A percentile compares a stretch with the other conserved stretches of the same genome.
These are phyloP conservation scores for Saccharomycopsis synnaedendra DNA, from an alignment of 805 yeast genomes.

Conservation along the genomic window DNA sequence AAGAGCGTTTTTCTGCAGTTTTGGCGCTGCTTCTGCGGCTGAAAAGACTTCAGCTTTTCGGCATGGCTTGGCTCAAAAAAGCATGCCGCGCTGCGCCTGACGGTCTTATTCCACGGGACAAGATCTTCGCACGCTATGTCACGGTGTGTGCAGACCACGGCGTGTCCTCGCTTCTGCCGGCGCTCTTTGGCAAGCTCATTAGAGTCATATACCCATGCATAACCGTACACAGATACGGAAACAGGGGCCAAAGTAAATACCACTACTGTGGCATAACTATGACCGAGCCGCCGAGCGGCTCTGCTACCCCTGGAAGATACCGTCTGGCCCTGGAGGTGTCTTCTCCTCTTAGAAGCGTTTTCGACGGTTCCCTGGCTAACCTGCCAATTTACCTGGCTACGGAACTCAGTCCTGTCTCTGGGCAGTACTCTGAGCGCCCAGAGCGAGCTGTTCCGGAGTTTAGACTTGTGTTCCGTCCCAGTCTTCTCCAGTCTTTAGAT, in stretches of 20 bases:
- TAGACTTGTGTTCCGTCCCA: background rate
- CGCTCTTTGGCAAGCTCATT: constrained; percentile 67
- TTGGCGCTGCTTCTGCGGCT: constrained; percentile 9
- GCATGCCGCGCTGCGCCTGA: constrained; percentile 40
- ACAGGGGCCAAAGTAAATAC: constrained; percentile 69
- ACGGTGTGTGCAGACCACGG: constrained; percentile 42
- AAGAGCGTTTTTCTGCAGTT: no score
- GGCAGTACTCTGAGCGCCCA: background rate
- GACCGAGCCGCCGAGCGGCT: background rate
- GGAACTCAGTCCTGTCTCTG: constrained; percentile 8
- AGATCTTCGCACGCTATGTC: constrained; percentile 58
- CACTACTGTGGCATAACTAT: constrained; percentile 66
- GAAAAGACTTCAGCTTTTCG: constrained; percentile 54
- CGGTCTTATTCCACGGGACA: constrained; percentile 51
- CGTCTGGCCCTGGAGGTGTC: constrained; percentile 11
- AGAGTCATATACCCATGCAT: constrained; percentile 50
- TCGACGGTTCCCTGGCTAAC: constrained; percentile 4
- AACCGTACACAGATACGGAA: constrained; percentile 65
- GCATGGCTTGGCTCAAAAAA: constrained; percentile 68
- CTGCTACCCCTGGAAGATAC: constrained; percentile 1
- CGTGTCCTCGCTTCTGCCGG: constrained; percentile 56
- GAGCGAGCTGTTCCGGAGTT: background rate
- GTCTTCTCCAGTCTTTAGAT: background rate
- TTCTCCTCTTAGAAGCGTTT: constrained; percentile 11
- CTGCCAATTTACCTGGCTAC: constrained; percentile 10